A percentile compares a stretch with the other conserved stretches of the same genome.
Evolutionary conservation across 2,329 filamentous ascomycete genomes (phyloP).

Genomic region (Gyromitra esculenta): DNA sequence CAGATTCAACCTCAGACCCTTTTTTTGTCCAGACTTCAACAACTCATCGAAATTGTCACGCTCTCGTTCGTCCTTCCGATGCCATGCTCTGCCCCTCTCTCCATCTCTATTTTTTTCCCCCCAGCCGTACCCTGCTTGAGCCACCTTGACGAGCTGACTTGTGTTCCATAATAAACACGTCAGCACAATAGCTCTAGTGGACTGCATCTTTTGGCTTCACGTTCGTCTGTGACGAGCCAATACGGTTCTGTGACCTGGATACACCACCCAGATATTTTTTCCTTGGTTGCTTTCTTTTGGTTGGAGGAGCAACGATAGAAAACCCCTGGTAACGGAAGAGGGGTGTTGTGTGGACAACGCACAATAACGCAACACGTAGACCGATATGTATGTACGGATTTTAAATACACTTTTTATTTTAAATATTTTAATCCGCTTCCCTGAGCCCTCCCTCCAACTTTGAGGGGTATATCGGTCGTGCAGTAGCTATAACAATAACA

Average conservation of each 20-base stretch:
- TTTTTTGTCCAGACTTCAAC: background rate
- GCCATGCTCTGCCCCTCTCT: slow-evolving; percentile 21
- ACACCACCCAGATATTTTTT: slow-evolving; percentile 31
- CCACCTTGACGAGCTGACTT: slow-evolving; percentile 30
- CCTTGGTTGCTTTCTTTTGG: slow-evolving; percentile 32
- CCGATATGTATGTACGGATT: slow-evolving; percentile 25
- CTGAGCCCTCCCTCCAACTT: slow-evolving; percentile 1
- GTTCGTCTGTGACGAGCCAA: slow-evolving; percentile 42
- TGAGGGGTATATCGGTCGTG: slow-evolving; percentile 19
- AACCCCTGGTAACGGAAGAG: slow-evolving; percentile 32
- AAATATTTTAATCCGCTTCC: slow-evolving; percentile 21
- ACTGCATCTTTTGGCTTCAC: slow-evolving; percentile 22
- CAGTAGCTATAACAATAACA: slow-evolving; percentile 29
- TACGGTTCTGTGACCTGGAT: slow-evolving; percentile 30
- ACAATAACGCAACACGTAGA: slow-evolving; percentile 49
- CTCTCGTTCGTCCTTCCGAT: slow-evolving; percentile 22
- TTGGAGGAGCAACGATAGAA: slow-evolving; percentile 30
- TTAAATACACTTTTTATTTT: slow-evolving; percentile 34
- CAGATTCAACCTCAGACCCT: slow-evolving; percentile 25
- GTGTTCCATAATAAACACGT: slow-evolving; percentile 46
- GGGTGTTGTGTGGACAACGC: slow-evolving; percentile 47
- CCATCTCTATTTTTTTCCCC: slow-evolving; percentile 8
- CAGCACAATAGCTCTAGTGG: slow-evolving; percentile 31
- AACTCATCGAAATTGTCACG: slow-evolving; percentile 45
- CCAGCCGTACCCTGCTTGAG: slow-evolving; percentile 18